Conservation (phyloP, 805 yeast genomes). For the Ascoidea tarda region DNA sequence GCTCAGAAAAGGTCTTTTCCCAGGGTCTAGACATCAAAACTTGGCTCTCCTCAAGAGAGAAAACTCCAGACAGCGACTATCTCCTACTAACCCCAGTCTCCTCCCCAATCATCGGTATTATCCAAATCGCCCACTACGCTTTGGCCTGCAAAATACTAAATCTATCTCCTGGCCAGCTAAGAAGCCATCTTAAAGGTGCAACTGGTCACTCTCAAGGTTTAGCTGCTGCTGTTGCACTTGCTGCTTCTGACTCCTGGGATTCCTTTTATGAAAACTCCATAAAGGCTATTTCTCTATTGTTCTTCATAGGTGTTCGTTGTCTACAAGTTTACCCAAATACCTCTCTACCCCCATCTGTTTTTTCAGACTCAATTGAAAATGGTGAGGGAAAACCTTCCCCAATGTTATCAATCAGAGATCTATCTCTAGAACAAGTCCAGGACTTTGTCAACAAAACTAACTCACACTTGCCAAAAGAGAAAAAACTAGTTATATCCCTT, state of each 20-base stretch:
- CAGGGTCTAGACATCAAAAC: conserved; percentile 81
- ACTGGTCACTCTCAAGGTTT: conserved; percentile 90
- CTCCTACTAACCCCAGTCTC: conserved; percentile 84
- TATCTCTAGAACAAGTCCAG: conserved; percentile 70
- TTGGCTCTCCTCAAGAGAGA: conserved; percentile 79
- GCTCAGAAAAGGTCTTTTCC: conserved; percentile 77
- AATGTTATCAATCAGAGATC: conserved; percentile 89
- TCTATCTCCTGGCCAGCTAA: conserved; percentile 77
- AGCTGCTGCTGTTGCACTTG: conserved; percentile 84
- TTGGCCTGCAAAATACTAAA: conserved; percentile 78
- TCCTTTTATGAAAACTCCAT: conserved; percentile 58
- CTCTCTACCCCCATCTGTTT: conserved; percentile 82
- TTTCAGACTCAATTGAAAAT: conserved; percentile 82
- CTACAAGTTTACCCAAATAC: conserved; percentile 86
- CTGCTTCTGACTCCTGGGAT: conserved; percentile 74
- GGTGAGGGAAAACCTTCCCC: conserved; percentile 97
- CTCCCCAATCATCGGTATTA: conserved; percentile 94
- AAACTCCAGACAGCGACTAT: conserved; percentile 83
- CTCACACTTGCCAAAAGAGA: conserved; percentile 82
- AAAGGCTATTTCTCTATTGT: conserved; percentile 73
- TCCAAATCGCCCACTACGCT: conserved; percentile 88
- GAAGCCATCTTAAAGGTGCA: conserved; percentile 53
- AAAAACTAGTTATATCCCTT: conserved; percentile 81
- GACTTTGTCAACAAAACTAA: conserved; percentile 73
- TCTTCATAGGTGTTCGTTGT: conserved; percentile 89